Evolutionary conservation across 176 grass and related monocot genomes (phyloP), one percentile per base, ranked within the genome.

Genomic region (Cenchrus americanus): DNA sequence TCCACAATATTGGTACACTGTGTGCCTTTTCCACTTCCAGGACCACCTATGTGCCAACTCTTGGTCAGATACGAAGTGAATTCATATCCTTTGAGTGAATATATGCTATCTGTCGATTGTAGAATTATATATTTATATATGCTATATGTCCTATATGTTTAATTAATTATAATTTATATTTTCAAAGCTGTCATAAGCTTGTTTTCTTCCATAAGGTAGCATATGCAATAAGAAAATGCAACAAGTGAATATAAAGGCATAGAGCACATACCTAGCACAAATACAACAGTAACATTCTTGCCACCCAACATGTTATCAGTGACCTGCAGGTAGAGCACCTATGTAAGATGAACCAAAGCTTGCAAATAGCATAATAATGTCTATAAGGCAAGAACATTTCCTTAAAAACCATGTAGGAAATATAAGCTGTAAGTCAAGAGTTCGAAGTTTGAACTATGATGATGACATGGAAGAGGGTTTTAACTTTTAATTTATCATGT

Each of bases 21-120:
- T 62, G 94, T 96, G n/a, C 94, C 91, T 76, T 96, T 93, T 59
- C 94, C 94, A 91, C 94, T 96, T 77, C 94, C 91, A 96, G 94
- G 94, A 79, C 94, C 94, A 83, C 91, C 91, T 96, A 62, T 66
- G 57, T 34, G 49, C 75, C 59, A 63, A 77, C n/a, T 81, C 48
- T 84, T 60, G 3, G 54, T 88, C 41, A 90, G 73, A 32, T 76
- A 83, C 34, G 58, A 21, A 66, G 53, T 14, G 5, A 75, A 48
- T 13, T 27, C 19, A 66, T 67, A 24, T 77, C 68, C 44, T 32
- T 73, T 19, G 41, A 27, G 30, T 14, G 19, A n/a, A 77, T 52
- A 52, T 52, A 43, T 43, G 42, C 4, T 77, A 10, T n/a, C n/a
- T 26, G 26, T 0, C 1, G 27, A 30, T 30, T 30, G 2, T 2